A percentile compares a stretch with the other conserved stretches of the same genome.
Conservation (phyloP, 441 rosid genomes). For the Sinapis alba region DNA sequence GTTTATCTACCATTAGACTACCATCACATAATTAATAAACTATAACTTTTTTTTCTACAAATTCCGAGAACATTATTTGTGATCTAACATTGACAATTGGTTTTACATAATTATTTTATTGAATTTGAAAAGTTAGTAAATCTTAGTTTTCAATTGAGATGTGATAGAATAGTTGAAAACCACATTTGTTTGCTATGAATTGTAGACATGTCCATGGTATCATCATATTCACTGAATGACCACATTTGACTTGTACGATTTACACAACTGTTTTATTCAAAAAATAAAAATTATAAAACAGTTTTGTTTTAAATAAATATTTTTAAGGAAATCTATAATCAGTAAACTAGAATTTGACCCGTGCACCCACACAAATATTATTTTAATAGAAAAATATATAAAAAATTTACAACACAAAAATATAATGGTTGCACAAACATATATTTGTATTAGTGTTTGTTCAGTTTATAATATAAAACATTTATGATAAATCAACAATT, state of each 20-base stretch:
- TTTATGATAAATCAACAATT: too few species aligned
- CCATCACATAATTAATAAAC: too few species aligned
- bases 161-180: neutral
- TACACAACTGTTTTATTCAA: neutral
- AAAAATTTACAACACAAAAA: too few species aligned
- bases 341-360: too few species aligned
- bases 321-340: too few species aligned
- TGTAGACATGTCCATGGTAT: neutral
- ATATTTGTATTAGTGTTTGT: too few species aligned
- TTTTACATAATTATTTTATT: neutral
- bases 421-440: too few species aligned
- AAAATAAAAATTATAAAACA: neutral
- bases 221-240: neutral
- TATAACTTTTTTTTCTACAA: neutral
- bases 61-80: conserved; percentile 23
- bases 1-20: too few species aligned
- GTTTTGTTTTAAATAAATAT: neutral
- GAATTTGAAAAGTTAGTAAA: neutral
- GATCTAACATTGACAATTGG: conserved; percentile 33
- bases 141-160: neutral
- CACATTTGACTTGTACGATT: conserved; percentile 1
- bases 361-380: too few species aligned
- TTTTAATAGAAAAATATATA: too few species aligned
- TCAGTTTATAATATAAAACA: too few species aligned
- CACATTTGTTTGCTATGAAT: conserved; percentile 16